Conservation (phyloP, 2,329 filamentous ascomycete species). For the Blastomyces gilchristii region DNA sequence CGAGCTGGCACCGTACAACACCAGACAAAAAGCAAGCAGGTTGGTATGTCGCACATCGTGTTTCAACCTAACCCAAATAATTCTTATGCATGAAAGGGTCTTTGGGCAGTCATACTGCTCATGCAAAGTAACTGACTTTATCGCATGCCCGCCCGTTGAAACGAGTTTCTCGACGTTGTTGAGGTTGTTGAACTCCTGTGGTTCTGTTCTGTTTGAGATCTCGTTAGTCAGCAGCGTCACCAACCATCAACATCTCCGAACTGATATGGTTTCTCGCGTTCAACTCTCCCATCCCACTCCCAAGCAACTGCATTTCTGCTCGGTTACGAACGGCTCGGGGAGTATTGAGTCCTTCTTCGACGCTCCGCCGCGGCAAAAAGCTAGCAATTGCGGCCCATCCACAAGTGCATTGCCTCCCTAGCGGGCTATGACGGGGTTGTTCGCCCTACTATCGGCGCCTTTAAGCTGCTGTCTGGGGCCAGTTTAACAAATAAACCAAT, state of each 20-base stretch:
- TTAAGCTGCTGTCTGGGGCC: neutral
- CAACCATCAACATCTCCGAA: no score
- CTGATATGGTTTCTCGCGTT: no score
- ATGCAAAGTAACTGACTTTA: neutral
- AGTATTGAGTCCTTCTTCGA: neutral
- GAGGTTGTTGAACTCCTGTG: no score
- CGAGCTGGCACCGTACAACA: slow-evolving; percentile 2
- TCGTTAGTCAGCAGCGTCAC: neutral
- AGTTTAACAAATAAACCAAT: neutral
- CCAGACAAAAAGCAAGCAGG: neutral
- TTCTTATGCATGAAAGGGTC: neutral
- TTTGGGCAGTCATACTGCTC: neutral
- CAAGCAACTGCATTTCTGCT: neutral
- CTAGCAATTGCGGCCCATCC: neutral
- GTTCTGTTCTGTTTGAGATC: neutral
- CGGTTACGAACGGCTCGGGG: neutral
- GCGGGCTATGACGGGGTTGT: neutral
- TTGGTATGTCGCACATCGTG: neutral
- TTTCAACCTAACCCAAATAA: neutral
- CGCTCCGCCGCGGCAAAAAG: neutral
- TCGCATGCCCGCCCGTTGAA: neutral
- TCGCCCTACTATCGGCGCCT: neutral
- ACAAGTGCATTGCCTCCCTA: neutral
- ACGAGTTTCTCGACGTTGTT: neutral
- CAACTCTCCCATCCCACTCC: no score